Evolutionary conservation across 495 filamentous ascomycete species (phyloP).

Genomic region (Jackrogersella minutella): DNA sequence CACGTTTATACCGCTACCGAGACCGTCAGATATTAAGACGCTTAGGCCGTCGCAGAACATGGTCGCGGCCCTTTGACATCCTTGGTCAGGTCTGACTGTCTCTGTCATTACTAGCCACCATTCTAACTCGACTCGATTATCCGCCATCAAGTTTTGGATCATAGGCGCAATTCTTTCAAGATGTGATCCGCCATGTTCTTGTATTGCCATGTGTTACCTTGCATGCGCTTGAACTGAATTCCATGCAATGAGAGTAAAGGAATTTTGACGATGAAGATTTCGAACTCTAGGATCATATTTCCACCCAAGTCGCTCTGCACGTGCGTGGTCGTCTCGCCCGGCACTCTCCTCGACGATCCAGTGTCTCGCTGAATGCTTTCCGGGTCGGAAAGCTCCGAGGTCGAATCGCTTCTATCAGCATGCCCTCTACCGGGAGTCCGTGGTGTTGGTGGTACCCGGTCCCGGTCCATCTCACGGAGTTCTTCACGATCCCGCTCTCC

Average conservation of each 20-base stretch:
- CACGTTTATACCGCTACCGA: constrained; percentile 16
- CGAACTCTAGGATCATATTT: constrained; percentile 84
- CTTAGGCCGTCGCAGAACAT: not conserved
- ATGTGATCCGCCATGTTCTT: constrained; percentile 98
- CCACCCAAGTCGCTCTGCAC: constrained; percentile 86
- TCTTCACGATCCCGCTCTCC: constrained; percentile 68
- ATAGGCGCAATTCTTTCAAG: constrained; percentile 85
- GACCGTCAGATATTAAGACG: not conserved
- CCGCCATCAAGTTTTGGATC: constrained; percentile 27
- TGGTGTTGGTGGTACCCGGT: constrained; percentile 57
- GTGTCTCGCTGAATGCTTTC: constrained; percentile 66
- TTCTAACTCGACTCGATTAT: not conserved
- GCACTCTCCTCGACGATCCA: constrained; percentile 56
- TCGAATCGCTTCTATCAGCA: constrained; percentile 75
- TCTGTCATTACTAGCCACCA: not conserved
- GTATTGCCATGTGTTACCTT: constrained; percentile 97
- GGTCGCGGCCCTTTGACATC: not conserved
- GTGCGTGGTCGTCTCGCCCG: constrained; percentile 84
- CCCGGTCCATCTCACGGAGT: constrained; percentile 59
- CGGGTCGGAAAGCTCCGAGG: constrained; percentile 77
- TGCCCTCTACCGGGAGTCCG: constrained; percentile 54
- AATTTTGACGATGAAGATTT: constrained; percentile 98
- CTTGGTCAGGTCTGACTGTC: not conserved
- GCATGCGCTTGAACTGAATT: constrained; percentile 97
- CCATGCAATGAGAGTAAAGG: constrained; percentile 92